Evolutionary conservation across 2,329 filamentous ascomycete genomes (phyloP).

Genomic region (Calonectria henricotiae): DNA sequence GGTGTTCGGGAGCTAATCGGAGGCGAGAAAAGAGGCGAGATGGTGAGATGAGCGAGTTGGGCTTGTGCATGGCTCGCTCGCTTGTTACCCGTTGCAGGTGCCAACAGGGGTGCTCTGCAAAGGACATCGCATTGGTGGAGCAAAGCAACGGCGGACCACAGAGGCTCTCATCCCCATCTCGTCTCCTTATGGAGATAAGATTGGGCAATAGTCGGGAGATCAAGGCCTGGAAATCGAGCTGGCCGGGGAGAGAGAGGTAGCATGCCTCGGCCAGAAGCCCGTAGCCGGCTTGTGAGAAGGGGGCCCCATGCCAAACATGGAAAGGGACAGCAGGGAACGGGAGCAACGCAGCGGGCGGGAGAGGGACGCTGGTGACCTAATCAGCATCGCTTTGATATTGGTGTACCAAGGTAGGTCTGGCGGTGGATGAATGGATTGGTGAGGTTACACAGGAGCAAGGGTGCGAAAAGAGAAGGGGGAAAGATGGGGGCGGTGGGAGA

Average conservation of each 20-base stretch:
- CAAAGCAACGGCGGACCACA: conserved; percentile 37
- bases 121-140: conserved; percentile 35
- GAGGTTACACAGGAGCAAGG: conserved; percentile 48
- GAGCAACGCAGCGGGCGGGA: conserved; percentile 12
- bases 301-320: not conserved
- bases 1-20: conserved; percentile 52
- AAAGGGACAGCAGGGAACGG: not conserved
- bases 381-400: conserved; percentile 22
- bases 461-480: conserved; percentile 30
- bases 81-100: conserved; percentile 52
- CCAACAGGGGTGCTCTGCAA: conserved; percentile 45
- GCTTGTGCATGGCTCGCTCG: conserved; percentile 49
- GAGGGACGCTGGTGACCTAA: conserved; percentile 7
- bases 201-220: conserved; percentile 5
- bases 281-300: conserved; percentile 14
- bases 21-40: conserved; percentile 51
- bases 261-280: conserved; percentile 31
- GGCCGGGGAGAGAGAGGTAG: conserved; percentile 16
- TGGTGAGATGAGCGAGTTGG: conserved; percentile 49
- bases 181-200: conserved; percentile 12
- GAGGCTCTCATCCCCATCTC: conserved; percentile 11
- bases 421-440: conserved; percentile 37
- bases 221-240: conserved; percentile 21
- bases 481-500: conserved; percentile 44
- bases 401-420: conserved; percentile 39